A percentile compares a stretch with the other conserved stretches of the same genome.
phyloP scores from a whole-genome alignment of 2,329 filamentous ascomycete genomes.

The Monosporascus sp. region DNA sequence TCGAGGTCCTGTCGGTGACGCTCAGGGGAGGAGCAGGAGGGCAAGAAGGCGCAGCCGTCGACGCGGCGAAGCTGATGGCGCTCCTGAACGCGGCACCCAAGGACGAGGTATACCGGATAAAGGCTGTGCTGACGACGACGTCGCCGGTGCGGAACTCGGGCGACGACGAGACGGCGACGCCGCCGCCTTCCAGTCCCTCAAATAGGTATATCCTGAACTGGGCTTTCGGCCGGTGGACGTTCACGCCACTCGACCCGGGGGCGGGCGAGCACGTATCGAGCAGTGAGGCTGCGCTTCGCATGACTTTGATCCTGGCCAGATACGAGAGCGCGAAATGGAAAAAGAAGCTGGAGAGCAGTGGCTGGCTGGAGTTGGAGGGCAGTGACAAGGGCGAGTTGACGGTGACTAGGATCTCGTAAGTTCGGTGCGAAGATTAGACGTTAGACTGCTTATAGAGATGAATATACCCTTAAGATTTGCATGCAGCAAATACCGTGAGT shows the following conservation, averaged over 20 bases:
- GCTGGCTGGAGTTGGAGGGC: slow-evolving; percentile 45
- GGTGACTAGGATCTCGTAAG: slow-evolving; percentile 41
- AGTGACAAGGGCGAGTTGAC: slow-evolving; percentile 40
- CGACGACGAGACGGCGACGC: slow-evolving; percentile 31
- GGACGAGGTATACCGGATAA: slow-evolving; percentile 94
- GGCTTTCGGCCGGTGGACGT: slow-evolving; percentile 96
- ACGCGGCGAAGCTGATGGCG: slow-evolving; percentile 56
- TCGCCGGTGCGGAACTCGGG: slow-evolving; percentile 44
- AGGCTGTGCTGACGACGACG: slow-evolving; percentile 55
- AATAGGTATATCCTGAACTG: slow-evolving; percentile 87
- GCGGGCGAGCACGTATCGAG: slow-evolving; percentile 48
- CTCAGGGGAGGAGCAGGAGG: slow-evolving; percentile 44
- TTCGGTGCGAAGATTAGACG: background rate
- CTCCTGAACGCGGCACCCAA: slow-evolving; percentile 73
- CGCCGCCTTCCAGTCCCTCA: slow-evolving; percentile 21
- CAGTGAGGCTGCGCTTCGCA: slow-evolving; percentile 52
- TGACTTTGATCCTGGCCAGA: slow-evolving; percentile 70
- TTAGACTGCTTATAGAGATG: slow-evolving; percentile 1
- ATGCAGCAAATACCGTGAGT: too few species aligned
- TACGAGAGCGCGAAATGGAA: slow-evolving; percentile 74
- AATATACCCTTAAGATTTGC: background rate
- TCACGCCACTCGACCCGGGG: slow-evolving; percentile 54
- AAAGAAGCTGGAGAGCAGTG: slow-evolving; percentile 60
- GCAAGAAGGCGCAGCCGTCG: slow-evolving; percentile 34
- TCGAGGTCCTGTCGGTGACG: slow-evolving; percentile 84